phyloP scores from a whole-genome alignment of 345 rosid species.

The Kandelia obovata region DNA sequence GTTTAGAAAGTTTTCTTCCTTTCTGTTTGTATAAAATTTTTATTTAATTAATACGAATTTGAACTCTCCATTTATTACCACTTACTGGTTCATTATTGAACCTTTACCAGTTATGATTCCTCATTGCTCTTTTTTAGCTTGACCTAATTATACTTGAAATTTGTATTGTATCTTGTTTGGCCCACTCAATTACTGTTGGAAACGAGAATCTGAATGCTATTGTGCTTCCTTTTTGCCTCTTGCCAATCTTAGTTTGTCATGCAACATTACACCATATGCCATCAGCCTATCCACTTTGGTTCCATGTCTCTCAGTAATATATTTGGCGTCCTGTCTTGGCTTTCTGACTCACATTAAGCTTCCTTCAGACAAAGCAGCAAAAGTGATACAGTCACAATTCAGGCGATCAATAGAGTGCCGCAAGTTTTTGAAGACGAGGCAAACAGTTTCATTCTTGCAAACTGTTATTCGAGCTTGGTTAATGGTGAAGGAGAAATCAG shows the following conservation, averaged over 20 bases:
- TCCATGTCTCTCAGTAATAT: too few relatives aligned
- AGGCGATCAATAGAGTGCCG: conserved; percentile 43
- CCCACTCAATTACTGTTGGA: too few relatives aligned
- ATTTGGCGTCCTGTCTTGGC: too few relatives aligned
- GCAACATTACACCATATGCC: not conserved
- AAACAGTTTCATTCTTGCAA: conserved; percentile 49
- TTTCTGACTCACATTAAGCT: not conserved
- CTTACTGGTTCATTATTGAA: not conserved
- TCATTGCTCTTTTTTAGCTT: not conserved
- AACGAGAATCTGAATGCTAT: too few relatives aligned
- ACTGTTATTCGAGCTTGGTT: conserved; percentile 54
- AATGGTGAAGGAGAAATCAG: conserved; percentile 38
- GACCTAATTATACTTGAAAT: not conserved
- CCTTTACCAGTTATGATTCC: not conserved
- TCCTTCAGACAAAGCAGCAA: conserved; percentile 53
- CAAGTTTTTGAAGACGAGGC: conserved; percentile 44
- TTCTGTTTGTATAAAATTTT: too few relatives aligned
- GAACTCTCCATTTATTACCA: not conserved
- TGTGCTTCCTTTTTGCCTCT: not conserved
- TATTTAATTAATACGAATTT: not conserved
- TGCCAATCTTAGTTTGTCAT: not conserved
- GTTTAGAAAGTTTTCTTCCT: too few relatives aligned
- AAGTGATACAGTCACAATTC: conserved; percentile 55
- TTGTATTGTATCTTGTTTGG: not conserved
- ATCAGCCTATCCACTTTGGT: too few relatives aligned